phyloP scores from a whole-genome alignment of 139 green algal genomes.

The Eudorina sp. region DNA sequence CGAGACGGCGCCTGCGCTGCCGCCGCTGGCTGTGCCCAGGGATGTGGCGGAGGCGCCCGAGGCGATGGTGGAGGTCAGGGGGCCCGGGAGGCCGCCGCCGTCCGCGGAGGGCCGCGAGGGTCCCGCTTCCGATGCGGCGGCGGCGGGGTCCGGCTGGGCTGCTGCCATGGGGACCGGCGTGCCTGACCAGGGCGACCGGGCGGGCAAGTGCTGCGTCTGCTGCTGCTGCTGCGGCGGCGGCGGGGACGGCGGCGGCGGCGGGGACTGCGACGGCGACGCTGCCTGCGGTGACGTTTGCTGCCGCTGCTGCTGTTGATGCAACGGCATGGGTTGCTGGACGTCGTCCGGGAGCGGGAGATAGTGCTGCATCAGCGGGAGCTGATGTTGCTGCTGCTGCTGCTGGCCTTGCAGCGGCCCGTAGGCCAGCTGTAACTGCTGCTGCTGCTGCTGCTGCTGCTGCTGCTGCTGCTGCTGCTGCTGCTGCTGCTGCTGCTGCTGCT shows the following conservation, averaged over 20 bases:
- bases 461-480: background rate
- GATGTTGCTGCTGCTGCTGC: no score
- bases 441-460: background rate
- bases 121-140: background rate
- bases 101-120: background rate
- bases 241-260: no score
- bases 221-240: background rate
- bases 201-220: background rate
- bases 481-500: background rate
- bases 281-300: background rate
- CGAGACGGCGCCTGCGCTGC: background rate
- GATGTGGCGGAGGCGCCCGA: background rate
- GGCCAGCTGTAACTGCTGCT: background rate
- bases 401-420: background rate
- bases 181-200: no score
- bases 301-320: no score
- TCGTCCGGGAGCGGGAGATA: no score
- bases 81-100: background rate
- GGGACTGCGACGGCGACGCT: background rate
- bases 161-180: no score
- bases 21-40: background rate
- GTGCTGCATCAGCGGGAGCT: no score
- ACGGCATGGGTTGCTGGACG: no score
- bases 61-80: background rate
- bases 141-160: no score